Evolutionary conservation across 768 basidiomycete genomes (phyloP).

Genomic region (Phylloporus arenicola): DNA sequence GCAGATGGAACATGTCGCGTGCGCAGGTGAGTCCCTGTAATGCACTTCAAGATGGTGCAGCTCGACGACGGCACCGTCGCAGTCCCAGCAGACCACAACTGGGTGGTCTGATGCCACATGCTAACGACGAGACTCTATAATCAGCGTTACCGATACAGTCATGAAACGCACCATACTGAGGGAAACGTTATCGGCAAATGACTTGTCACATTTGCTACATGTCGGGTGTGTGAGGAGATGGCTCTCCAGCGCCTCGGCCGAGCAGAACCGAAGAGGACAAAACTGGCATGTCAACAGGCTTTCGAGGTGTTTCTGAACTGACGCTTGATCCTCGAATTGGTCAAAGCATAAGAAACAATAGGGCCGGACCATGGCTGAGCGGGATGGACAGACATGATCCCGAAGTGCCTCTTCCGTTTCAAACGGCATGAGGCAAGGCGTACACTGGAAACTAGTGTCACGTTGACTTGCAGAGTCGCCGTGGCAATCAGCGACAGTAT

Average conservation of each 20-base stretch:
- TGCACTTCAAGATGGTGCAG: too few relatives aligned
- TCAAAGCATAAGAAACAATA: slow-evolving; percentile 11
- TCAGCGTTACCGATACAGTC: background rate
- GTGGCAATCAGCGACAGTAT: background rate
- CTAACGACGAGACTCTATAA: slow-evolving; percentile 6
- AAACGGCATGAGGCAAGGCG: background rate
- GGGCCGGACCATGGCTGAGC: background rate
- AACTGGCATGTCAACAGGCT: slow-evolving; percentile 17
- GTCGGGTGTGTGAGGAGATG: slow-evolving; percentile 17
- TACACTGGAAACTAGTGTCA: background rate
- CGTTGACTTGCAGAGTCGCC: background rate
- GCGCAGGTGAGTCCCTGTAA: too few relatives aligned
- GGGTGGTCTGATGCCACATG: slow-evolving; percentile 10
- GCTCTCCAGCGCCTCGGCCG: slow-evolving; percentile 22
- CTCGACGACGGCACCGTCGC: slow-evolving; percentile 23
- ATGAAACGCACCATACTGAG: slow-evolving; percentile 10
- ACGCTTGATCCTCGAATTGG: slow-evolving; percentile 11
- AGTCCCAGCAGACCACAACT: slow-evolving; percentile 28
- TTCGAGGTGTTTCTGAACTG: slow-evolving; percentile 17
- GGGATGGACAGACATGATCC: slow-evolving; percentile 14
- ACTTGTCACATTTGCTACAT: slow-evolving; percentile 5
- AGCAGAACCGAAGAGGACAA: slow-evolving; percentile 19
- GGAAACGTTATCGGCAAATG: slow-evolving; percentile 15
- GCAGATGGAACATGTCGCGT: too few relatives aligned
- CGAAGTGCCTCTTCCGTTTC: background rate